A percentile compares a stretch with the other conserved stretches of the same genome.
phyloP scores from a whole-genome alignment of 441 rosid genomes.

The Pelargonium cotyledonis region DNA sequence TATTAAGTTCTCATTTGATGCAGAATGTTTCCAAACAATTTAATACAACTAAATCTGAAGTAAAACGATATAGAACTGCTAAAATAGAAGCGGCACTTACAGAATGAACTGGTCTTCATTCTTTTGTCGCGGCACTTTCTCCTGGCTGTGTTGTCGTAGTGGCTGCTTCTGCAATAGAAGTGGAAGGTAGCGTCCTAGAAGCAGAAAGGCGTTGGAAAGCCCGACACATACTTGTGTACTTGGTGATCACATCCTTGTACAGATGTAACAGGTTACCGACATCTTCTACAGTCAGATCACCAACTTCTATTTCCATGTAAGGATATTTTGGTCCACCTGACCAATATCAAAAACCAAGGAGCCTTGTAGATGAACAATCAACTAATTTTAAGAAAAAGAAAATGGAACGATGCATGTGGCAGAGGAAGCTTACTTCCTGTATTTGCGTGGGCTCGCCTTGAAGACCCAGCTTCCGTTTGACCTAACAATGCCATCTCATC shows the following conservation, averaged over 20 bases:
- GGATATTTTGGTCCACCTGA: conserved; percentile 39
- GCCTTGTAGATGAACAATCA: too few relatives aligned
- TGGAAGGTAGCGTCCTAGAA: conserved; percentile 14
- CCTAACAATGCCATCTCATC: conserved; percentile 19
- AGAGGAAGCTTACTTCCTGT: background rate
- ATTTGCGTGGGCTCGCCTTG: background rate
- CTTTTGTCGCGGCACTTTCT: background rate
- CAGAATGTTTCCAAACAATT: too few relatives aligned
- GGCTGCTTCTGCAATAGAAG: conserved; percentile 15
- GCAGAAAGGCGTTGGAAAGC: conserved; percentile 27
- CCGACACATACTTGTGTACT: conserved; percentile 32
- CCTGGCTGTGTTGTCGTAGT: conserved; percentile 6
- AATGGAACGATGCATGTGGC: background rate
- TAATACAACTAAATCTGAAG: too few relatives aligned
- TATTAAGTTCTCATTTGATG: background rate
- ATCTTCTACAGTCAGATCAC: conserved; percentile 39
- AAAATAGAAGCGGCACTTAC: background rate
- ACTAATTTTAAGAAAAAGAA: too few relatives aligned
- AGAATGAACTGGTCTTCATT: background rate
- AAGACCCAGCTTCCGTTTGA: conserved; percentile 22
- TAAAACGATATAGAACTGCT: background rate
- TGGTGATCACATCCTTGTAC: conserved; percentile 52
- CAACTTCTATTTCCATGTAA: conserved; percentile 40
- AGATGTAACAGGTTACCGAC: conserved; percentile 37
- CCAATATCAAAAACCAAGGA: background rate